Conservation (phyloP, 345 rosid species). For the Sisymbrium altissimum region DNA sequence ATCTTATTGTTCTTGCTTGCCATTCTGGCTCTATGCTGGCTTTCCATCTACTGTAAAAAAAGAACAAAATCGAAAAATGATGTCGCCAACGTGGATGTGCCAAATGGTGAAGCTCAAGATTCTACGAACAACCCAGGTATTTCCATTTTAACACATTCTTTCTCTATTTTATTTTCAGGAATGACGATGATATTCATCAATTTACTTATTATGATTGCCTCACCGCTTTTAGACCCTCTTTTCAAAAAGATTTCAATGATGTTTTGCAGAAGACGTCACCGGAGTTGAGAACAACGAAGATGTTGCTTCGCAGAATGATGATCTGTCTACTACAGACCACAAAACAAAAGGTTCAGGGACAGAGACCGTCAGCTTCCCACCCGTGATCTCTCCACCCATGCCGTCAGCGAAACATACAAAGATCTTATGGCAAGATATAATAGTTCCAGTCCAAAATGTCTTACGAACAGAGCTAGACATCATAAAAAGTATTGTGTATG, state of each 20-base stretch:
- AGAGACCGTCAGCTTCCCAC: neutral
- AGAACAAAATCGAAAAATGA: neutral
- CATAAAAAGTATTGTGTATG: slow-evolving; percentile 74
- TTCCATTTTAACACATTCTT: neutral
- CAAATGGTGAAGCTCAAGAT: neutral
- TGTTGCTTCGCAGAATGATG: neutral
- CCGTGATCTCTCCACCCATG: neutral
- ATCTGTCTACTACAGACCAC: neutral
- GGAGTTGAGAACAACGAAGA: neutral
- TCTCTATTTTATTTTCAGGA: neutral
- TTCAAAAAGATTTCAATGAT: neutral
- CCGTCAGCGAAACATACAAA: neutral
- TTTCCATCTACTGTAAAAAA: neutral
- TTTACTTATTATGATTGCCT: neutral
- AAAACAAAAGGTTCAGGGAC: neutral
- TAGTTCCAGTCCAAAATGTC: neutral
- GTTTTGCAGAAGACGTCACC: neutral
- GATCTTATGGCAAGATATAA: neutral
- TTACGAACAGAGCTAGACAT: slow-evolving; percentile 40
- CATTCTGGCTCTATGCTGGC: neutral
- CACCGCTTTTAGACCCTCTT: neutral
- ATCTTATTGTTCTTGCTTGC: neutral
- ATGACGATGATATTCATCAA: neutral
- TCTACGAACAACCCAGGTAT: neutral
- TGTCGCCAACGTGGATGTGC: neutral